Conservation (phyloP, 192 early-diverging fungal genomes). For the Coemansia sp. region DNA sequence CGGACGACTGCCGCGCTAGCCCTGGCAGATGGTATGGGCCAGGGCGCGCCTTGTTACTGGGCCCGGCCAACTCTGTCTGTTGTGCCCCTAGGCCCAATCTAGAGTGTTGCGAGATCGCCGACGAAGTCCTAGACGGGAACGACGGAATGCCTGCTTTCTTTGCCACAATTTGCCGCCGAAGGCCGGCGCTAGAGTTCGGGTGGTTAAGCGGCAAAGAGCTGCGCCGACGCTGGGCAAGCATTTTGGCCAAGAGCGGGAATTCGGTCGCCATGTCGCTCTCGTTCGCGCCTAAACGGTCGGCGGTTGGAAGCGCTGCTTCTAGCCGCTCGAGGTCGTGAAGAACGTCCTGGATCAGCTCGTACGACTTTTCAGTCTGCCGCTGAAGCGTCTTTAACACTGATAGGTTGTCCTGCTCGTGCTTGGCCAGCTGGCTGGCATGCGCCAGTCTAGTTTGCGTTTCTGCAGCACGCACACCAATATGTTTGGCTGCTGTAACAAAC, state of each 20-base stretch:
- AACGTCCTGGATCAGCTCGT: constrained; percentile 50
- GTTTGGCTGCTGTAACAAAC: constrained; percentile 28
- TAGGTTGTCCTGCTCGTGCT: constrained; percentile 31
- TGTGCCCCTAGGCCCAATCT: constrained; percentile 4
- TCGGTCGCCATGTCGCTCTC: constrained; percentile 15
- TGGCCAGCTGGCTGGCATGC: constrained; percentile 29
- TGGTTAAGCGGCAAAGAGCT: constrained; percentile 13
- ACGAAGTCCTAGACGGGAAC: constrained; percentile 33
- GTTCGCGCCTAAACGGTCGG: constrained; percentile 14
- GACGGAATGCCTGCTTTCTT: constrained; percentile 24
- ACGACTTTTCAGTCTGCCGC: constrained; percentile 49
- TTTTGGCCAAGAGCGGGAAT: constrained; percentile 13
- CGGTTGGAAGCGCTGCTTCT: constrained; percentile 26
- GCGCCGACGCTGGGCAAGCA: constrained; percentile 24
- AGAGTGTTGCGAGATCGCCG: constrained; percentile 11
- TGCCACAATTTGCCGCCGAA: constrained; percentile 36
- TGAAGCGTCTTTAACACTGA: constrained; percentile 38
- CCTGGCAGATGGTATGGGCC: constrained; percentile 25
- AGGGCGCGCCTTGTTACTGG: constrained; percentile 11
- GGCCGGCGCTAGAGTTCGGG: constrained; percentile 15
- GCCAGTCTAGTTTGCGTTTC: constrained; percentile 19
- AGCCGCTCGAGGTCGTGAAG: constrained; percentile 48
- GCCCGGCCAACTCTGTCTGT: constrained; percentile 2
- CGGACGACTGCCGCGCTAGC: constrained; percentile 6
- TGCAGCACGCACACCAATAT: constrained; percentile 28